A percentile compares a stretch with the other conserved stretches of the same genome.
Evolutionary conservation across 768 basidiomycete species (phyloP).

Genomic region (Kwoniella europaea): DNA sequence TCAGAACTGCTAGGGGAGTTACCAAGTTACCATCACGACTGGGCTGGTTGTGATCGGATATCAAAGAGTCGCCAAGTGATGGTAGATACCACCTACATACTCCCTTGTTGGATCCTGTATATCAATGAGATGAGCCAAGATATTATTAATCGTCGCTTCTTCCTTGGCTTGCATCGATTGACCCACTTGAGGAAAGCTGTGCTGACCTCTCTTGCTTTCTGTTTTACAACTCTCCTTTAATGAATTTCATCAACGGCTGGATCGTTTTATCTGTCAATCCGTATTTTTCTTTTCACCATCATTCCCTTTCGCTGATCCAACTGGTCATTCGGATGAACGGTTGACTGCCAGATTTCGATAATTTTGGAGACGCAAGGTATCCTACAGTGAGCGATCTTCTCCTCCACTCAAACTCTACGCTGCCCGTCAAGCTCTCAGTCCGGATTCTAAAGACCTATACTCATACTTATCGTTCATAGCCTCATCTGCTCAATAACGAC

Average conservation of each 20-base stretch:
- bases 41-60: neutral
- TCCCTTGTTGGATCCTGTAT: too few species aligned
- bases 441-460: too few species aligned
- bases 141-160: neutral
- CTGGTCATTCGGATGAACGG: too few species aligned
- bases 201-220: neutral
- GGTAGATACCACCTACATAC: too few species aligned
- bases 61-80: neutral
- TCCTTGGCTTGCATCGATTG: neutral
- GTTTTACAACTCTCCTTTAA: neutral
- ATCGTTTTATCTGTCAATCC: neutral
- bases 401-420: too few species aligned
- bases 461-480: neutral
- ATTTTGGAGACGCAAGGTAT: conserved; percentile 7
- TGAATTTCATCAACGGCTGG: neutral
- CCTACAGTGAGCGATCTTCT: conserved; percentile 10
- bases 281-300: neutral
- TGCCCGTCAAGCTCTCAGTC: too few species aligned
- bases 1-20: neutral
- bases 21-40: neutral
- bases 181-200: neutral
- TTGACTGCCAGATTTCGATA: conserved; percentile 11
- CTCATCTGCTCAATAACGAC: neutral
- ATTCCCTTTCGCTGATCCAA: too few species aligned
- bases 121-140: neutral